These are phyloP conservation scores for Rosa rugosa DNA, from an alignment of 306 rosid genomes.

Conservation along the genomic window DNA sequence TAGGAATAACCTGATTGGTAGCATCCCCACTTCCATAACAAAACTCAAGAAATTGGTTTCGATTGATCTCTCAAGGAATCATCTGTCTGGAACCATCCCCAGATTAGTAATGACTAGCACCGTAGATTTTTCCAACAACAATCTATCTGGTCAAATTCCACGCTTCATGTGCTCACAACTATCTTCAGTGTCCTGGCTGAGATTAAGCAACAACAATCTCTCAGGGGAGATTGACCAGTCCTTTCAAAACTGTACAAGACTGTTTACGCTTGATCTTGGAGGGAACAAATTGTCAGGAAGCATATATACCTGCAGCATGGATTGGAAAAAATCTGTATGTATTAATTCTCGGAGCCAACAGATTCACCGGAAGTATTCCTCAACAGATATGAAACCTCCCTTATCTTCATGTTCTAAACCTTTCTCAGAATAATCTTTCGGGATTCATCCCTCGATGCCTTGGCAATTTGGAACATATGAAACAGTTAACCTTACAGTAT, in stretches of 20 bases:
- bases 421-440: constrained; percentile 4
- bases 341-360: constrained; percentile 6
- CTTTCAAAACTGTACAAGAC: background rate
- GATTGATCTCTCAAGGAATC: constrained; percentile 1
- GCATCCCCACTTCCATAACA: background rate
- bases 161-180: constrained; percentile 1
- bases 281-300: background rate
- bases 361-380: background rate
- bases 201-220: constrained; percentile 5
- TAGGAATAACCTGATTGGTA: background rate
- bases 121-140: constrained; percentile 1
- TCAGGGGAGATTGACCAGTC: constrained; percentile 5
- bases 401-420: background rate
- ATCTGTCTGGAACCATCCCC: background rate
- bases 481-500: background rate
- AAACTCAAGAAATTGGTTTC: background rate
- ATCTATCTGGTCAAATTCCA: constrained; percentile 5
- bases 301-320: constrained; percentile 19
- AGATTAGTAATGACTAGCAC: background rate
- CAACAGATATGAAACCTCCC: background rate
- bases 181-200: background rate
- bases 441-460: constrained; percentile 5
- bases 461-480: background rate
- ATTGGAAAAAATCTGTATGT: background rate
- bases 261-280: constrained; percentile 1